Evolutionary conservation across 2,329 filamentous ascomycete genomes (phyloP).

Genomic region (Colletotrichum australisinense): DNA sequence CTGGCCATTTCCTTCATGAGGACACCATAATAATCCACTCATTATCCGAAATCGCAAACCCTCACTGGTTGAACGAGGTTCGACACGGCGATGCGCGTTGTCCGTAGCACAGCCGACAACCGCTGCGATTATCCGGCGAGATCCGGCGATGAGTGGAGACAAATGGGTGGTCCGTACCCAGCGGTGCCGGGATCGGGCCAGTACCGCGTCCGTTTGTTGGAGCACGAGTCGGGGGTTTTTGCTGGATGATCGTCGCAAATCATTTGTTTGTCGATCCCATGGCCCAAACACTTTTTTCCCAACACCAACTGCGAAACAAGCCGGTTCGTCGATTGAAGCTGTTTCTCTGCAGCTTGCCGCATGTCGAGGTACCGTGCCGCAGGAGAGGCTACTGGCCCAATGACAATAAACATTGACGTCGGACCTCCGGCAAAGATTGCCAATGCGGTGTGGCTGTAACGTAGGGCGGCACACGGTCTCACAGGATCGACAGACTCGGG

Average conservation of each 20-base stretch:
- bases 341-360: not conserved
- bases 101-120: conserved; percentile 17
- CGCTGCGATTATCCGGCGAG: conserved; percentile 19
- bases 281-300: not conserved
- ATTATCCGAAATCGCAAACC: not conserved
- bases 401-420: not conserved
- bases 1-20: not conserved
- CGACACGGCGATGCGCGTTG: conserved; percentile 2
- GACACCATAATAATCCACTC: not conserved
- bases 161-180: not conserved
- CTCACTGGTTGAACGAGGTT: conserved; percentile 2
- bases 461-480: not conserved
- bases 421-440: not conserved
- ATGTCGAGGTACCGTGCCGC: not conserved
- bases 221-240: conserved; percentile 1
- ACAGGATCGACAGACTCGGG: not conserved
- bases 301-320: not conserved
- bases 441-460: not conserved
- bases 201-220: not conserved
- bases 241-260: not conserved
- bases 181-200: not conserved
- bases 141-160: conserved; percentile 11
- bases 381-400: not conserved
- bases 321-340: not conserved
- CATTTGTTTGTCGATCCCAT: not conserved